These are phyloP conservation scores for Drechslerella coelobrocha DNA, from an alignment of 2,329 filamentous ascomycete species.

Conservation along the genomic window DNA sequence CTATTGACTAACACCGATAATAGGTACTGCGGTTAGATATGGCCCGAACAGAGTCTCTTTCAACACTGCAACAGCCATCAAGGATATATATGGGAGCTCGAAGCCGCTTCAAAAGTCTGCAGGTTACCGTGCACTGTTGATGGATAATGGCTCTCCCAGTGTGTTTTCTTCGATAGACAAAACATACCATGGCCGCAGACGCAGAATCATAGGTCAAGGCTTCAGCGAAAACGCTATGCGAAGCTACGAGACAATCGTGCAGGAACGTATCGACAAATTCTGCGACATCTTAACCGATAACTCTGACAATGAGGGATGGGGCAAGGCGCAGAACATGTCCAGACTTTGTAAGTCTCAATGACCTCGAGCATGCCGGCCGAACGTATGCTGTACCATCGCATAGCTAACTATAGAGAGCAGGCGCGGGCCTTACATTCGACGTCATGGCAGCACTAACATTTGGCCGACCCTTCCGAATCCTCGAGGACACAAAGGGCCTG, in stretches of 20 bases:
- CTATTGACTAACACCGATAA: neutral
- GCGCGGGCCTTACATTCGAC: slow-evolving; percentile 59
- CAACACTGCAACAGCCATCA: slow-evolving; percentile 73
- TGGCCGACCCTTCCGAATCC: slow-evolving; percentile 64
- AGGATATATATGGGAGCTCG: slow-evolving; percentile 63
- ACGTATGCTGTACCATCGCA: slow-evolving; percentile 27
- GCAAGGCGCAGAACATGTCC: slow-evolving; percentile 67
- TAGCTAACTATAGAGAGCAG: slow-evolving; percentile 53
- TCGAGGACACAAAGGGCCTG: slow-evolving; percentile 65
- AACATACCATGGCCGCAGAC: slow-evolving; percentile 72
- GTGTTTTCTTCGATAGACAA: slow-evolving; percentile 77
- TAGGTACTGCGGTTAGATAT: slow-evolving; percentile 59
- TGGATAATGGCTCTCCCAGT: slow-evolving; percentile 63
- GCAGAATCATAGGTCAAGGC: slow-evolving; percentile 73
- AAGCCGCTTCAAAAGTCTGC: slow-evolving; percentile 56
- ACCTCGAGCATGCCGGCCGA: too few species aligned
- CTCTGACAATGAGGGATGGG: slow-evolving; percentile 64
- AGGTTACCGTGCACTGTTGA: slow-evolving; percentile 26
- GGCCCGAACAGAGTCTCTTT: slow-evolving; percentile 67
- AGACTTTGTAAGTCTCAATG: slow-evolving; percentile 55
- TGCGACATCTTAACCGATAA: slow-evolving; percentile 66
- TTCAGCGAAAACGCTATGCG: slow-evolving; percentile 72
- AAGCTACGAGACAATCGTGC: slow-evolving; percentile 72
- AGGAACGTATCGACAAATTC: slow-evolving; percentile 71
- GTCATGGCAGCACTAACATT: slow-evolving; percentile 64